A percentile compares a stretch with the other conserved stretches of the same genome.
These are phyloP conservation scores for Petunia axillaris DNA, from an alignment of 257 asterid genomes.

Conservation along the genomic window DNA sequence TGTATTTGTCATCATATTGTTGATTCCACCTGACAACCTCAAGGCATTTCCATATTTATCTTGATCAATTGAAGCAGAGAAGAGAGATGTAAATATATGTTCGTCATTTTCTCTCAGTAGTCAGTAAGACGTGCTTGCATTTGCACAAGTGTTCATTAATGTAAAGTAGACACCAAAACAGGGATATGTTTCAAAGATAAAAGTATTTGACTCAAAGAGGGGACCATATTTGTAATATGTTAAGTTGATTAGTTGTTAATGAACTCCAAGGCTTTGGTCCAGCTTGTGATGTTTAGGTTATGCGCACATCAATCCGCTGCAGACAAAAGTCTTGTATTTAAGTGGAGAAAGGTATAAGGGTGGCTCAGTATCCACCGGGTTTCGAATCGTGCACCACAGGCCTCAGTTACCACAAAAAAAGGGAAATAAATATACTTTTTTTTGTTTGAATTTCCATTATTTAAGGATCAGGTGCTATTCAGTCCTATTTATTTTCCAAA, in stretches of 20 bases:
- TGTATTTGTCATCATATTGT: background rate
- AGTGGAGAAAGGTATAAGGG: too few relatives aligned
- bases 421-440: background rate
- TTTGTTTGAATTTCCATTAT: background rate
- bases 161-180: too few relatives aligned
- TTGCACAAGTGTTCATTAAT: too few relatives aligned
- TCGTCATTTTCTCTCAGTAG: background rate
- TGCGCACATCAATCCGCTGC: too few relatives aligned
- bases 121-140: too few relatives aligned
- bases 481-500: background rate
- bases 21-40: background rate
- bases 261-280: too few relatives aligned
- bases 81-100: background rate
- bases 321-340: too few relatives aligned
- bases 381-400: too few relatives aligned
- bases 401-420: background rate
- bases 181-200: background rate
- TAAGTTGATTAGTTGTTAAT: background rate
- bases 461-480: background rate
- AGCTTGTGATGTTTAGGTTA: too few relatives aligned
- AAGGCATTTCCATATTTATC: constrained; percentile 15
- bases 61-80: background rate
- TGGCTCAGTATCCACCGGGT: too few relatives aligned
- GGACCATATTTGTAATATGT: background rate
- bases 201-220: background rate